Evolutionary conservation across 345 rosid genomes (phyloP), one percentile per base, ranked within the genome.

Genomic region (Eutrema heterophyllum): DNA sequence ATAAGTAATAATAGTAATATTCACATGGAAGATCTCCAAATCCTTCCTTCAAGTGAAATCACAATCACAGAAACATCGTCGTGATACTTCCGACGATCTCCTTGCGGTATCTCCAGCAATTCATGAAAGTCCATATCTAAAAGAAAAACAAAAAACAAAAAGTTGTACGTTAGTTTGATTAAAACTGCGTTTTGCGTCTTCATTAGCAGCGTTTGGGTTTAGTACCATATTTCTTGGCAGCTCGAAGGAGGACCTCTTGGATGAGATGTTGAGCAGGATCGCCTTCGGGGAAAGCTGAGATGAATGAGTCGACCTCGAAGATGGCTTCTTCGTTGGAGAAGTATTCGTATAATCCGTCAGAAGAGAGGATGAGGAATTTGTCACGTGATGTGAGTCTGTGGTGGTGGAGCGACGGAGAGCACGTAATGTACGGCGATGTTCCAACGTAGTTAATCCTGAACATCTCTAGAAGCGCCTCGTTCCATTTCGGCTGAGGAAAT

Each of bases 181-280:
- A 46, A 32, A 27, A 38, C 3, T 11, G 5, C 59, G 67, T 58
- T 48, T n/a, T 38, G 51, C n/a, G 27, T 73, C 38, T 18, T 54
- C 6, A 24, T 11, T 5, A 18, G 9, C 6, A 5, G 18, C 46
- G 7, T 64, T 72, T 52, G 35, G 3, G 48, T 33, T 53, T 53
- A 32, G 55, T 75, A 93, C 97, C 96, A 6, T 91, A 90, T 87
- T 90, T 90, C 72, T 83, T 90, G 2, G 99, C 99, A 13, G 99
- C 99, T 7, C 97, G 88, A 64, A 86, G 86, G 33, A 95, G 85
- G 6, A 90, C 87, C 79, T 87, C 83, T 82, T 92, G 92, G 2
- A 95, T 80, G 5, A 95, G 92, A 80, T 95, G 97, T 63, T 92
- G 96, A 1, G 99, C 98, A 3, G 99, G 99, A 81, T 95, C 99